A percentile compares a stretch with the other conserved stretches of the same genome.
Evolutionary conservation across 73 alveolate species (phyloP).

Genomic region (Stentor coeruleus): DNA sequence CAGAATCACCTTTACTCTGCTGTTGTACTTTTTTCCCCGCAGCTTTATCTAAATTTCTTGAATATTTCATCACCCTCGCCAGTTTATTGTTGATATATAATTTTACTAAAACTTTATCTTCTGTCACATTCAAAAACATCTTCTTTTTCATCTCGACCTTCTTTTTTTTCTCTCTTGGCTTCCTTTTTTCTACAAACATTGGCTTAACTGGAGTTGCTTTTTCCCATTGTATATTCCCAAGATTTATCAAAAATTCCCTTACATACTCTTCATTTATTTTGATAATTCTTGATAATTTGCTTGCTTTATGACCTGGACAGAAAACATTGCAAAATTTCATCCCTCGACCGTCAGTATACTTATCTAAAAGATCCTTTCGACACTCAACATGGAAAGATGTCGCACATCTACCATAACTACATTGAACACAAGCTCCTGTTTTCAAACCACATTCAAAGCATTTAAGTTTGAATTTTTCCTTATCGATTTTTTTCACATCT

Average conservation of each 20-base stretch:
- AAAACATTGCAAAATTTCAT: no score
- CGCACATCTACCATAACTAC: neutral
- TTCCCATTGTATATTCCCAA: neutral
- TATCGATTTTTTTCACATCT: neutral
- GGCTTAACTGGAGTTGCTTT: no score
- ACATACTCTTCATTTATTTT: neutral
- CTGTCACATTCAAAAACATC: neutral
- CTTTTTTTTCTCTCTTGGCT: neutral
- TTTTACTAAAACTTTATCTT: neutral
- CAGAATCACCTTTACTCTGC: no score
- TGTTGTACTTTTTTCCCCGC: no score
- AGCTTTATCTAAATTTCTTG: neutral
- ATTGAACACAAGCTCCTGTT: neutral
- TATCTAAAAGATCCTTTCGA: neutral
- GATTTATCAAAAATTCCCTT: neutral
- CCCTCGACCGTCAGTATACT: no score
- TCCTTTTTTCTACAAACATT: neutral
- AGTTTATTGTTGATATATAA: neutral
- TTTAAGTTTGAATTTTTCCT: neutral
- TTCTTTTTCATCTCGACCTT: neutral
- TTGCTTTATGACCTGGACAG: neutral
- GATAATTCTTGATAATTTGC: neutral
- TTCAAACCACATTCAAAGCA: neutral
- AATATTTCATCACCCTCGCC: neutral
- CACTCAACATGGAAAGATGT: neutral